These are phyloP conservation scores for Fusarium lateritium DNA, from an alignment of 2,329 filamentous ascomycete species.

Conservation along the genomic window DNA sequence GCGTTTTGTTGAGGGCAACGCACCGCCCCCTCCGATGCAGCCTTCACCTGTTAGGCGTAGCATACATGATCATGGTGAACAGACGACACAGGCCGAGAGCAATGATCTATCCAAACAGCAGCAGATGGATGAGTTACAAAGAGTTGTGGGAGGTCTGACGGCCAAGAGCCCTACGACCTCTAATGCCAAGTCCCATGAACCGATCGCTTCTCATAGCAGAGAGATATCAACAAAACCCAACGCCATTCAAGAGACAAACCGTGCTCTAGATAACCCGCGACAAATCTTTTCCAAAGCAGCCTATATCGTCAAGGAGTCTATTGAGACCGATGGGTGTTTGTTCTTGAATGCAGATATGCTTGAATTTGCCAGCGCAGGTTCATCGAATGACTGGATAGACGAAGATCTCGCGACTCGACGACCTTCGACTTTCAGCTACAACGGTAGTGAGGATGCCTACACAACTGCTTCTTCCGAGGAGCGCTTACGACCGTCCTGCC, in stretches of 20 bases:
- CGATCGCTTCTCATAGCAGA: neutral
- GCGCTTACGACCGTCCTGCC: slow-evolving; percentile 16
- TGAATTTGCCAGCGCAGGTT: slow-evolving; percentile 29
- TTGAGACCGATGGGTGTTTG: slow-evolving; percentile 58
- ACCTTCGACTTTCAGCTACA: slow-evolving; percentile 22
- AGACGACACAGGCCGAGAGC: neutral
- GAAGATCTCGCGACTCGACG: slow-evolving; percentile 23
- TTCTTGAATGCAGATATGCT: slow-evolving; percentile 54
- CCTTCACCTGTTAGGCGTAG: neutral
- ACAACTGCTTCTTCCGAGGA: slow-evolving; percentile 33
- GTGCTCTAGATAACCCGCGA: neutral
- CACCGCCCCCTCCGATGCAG: slow-evolving; percentile 39
- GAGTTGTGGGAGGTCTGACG: slow-evolving; percentile 2
- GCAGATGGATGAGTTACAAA: slow-evolving; percentile 4
- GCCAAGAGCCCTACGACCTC: neutral
- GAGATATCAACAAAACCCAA: neutral
- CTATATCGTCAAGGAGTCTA: slow-evolving; percentile 58
- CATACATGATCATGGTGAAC: neutral
- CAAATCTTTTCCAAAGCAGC: slow-evolving; percentile 61
- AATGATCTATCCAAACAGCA: slow-evolving; percentile 18
- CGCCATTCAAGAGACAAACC: neutral
- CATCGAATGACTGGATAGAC: slow-evolving; percentile 24
- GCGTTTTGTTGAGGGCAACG: slow-evolving; percentile 55
- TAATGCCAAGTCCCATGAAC: neutral
- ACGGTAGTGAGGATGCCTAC: slow-evolving; percentile 23